These are phyloP conservation scores for Auricularia sp. DNA, from an alignment of 768 basidiomycete genomes.

Conservation along the genomic window DNA sequence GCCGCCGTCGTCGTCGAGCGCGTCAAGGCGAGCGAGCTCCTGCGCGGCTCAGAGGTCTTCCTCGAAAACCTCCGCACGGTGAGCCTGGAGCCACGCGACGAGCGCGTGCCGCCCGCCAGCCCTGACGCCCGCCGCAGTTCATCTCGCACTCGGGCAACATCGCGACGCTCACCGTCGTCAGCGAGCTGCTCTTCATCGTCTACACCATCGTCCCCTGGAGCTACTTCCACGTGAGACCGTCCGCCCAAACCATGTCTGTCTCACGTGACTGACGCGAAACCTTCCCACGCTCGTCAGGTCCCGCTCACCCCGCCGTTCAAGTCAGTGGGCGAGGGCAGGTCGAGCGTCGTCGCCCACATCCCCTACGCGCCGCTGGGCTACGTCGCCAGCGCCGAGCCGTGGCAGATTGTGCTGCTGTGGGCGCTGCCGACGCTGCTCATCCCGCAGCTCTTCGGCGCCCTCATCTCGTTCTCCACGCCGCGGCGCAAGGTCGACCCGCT, in stretches of 20 bases:
- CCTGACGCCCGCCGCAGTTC: slow-evolving; percentile 28
- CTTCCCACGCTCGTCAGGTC: neutral
- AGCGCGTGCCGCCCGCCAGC: too few relatives aligned
- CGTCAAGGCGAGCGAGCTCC: slow-evolving; percentile 4
- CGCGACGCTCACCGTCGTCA: slow-evolving; percentile 41
- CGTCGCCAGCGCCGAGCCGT: slow-evolving; percentile 40
- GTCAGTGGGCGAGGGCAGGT: neutral
- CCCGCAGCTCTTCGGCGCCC: slow-evolving; percentile 44
- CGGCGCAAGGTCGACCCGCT: slow-evolving; percentile 43
- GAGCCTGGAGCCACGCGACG: neutral
- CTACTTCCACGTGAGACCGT: slow-evolving; percentile 9
- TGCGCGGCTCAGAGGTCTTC: neutral
- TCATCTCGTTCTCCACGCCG: slow-evolving; percentile 54
- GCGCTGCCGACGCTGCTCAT: slow-evolving; percentile 48
- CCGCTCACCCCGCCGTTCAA: slow-evolving; percentile 4
- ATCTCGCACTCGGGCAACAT: slow-evolving; percentile 60
- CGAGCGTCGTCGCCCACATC: slow-evolving; percentile 17
- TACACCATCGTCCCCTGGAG: slow-evolving; percentile 45
- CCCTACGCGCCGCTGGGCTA: slow-evolving; percentile 40
- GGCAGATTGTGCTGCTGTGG: slow-evolving; percentile 53
- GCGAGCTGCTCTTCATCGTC: slow-evolving; percentile 48
- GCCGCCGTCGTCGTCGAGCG: slow-evolving; percentile 10
- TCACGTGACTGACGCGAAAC: neutral
- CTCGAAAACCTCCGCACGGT: slow-evolving; percentile 7
- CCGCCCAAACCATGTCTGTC: neutral